Conservation (phyloP, 805 yeast genomes). For the Myxozyma sirexii region DNA sequence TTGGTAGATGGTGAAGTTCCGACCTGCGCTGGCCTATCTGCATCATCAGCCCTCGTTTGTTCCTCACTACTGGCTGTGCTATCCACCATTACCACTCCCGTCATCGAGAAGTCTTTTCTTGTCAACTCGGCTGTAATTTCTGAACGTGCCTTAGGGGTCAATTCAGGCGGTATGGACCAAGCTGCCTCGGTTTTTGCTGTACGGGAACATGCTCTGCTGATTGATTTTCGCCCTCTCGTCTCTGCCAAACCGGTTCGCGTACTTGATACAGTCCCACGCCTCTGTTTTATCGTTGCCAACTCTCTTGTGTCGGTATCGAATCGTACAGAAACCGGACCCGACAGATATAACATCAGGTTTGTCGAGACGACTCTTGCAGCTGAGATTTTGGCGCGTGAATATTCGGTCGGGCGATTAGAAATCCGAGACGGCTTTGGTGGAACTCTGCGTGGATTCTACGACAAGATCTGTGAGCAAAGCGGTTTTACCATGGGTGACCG, state of each 20-base stretch:
- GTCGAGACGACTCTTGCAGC: conserved; percentile 75
- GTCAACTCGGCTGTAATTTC: conserved; percentile 64
- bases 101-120: conserved; percentile 39
- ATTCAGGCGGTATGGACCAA: conserved; percentile 82
- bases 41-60: conserved; percentile 73
- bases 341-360: conserved; percentile 68
- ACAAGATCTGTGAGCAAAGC: conserved; percentile 19
- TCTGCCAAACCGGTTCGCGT: conserved; percentile 49
- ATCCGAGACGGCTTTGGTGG: conserved; percentile 49
- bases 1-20: conserved; percentile 68
- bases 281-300: conserved; percentile 64
- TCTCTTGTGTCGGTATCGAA: conserved; percentile 62
- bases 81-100: conserved; percentile 43
- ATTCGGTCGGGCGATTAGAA: conserved; percentile 55
- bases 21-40: conserved; percentile 70
- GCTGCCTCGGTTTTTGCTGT: conserved; percentile 71
- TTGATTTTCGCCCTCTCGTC: conserved; percentile 63
- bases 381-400: conserved; percentile 55
- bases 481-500: conserved; percentile 41
- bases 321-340: conserved; percentile 70
- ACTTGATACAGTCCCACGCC: conserved; percentile 45
- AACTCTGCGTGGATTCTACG: conserved; percentile 53
- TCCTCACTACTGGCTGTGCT: conserved; percentile 62
- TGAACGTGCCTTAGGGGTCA: conserved; percentile 73
- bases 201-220: conserved; percentile 57